These are phyloP conservation scores for Kingdonia uniflora DNA, from an alignment of 164 flowering plant genomes.

Conservation along the genomic window DNA sequence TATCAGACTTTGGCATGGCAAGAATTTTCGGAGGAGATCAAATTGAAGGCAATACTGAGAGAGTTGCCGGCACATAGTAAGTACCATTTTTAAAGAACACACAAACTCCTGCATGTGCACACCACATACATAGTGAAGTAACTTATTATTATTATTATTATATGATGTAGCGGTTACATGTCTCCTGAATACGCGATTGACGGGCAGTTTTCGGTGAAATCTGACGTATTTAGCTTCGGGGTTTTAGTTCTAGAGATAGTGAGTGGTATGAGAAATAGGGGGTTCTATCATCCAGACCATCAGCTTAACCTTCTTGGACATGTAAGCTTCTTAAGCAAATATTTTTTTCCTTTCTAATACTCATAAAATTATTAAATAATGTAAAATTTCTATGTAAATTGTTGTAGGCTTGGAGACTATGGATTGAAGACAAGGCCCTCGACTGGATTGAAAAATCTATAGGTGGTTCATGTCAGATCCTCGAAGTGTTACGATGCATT, in stretches of 20 bases:
- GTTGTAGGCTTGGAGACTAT: constrained; percentile 16
- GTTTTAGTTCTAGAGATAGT: constrained; percentile 6
- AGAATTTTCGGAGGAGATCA: constrained; percentile 8
- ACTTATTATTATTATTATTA: not conserved
- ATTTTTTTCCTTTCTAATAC: not conserved
- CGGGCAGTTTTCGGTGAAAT: constrained; percentile 7
- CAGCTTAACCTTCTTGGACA: constrained; percentile 9
- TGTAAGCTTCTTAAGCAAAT: not conserved
- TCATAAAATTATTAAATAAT: not conserved
- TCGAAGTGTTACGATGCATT: constrained; percentile 10
- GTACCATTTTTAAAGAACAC: not conserved
- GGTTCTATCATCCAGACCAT: constrained; percentile 6
- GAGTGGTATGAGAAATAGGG: constrained; percentile 7
- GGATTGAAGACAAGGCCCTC: constrained; percentile 7
- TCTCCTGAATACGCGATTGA: constrained; percentile 7
- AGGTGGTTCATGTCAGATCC: not conserved
- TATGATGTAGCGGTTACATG: constrained; percentile 6
- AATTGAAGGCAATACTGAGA: constrained; percentile 6
- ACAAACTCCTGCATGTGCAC: too few relatives aligned
- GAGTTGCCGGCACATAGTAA: constrained; percentile 9
- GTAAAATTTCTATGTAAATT: not conserved
- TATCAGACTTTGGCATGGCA: constrained; percentile 8
- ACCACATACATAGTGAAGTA: not conserved
- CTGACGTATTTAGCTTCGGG: constrained; percentile 10
- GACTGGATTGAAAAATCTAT: constrained; percentile 6